Conservation (phyloP, 257 asterid species). For the Nyctanthes arbortristis region DNA sequence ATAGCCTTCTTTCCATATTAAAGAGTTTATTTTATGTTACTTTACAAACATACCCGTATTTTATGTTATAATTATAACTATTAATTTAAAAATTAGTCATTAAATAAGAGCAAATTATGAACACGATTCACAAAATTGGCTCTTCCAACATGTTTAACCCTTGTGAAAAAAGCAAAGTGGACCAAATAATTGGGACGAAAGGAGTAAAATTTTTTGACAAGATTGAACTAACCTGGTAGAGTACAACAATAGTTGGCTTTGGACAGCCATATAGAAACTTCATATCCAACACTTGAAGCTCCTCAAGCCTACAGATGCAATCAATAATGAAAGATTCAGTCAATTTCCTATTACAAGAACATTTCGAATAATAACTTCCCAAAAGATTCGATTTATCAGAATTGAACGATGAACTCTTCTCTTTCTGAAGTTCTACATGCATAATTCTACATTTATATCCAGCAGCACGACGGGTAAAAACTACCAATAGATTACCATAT, state of each 20-base stretch:
- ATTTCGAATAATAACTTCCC: background rate
- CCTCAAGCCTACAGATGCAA: constrained; percentile 76
- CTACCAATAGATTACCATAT: background rate
- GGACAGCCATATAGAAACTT: constrained; percentile 87
- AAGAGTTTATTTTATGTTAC: no score
- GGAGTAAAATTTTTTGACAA: background rate
- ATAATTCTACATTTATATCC: background rate
- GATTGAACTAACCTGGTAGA: constrained; percentile 66
- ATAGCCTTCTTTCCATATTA: no score
- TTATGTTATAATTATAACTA: no score
- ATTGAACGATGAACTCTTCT: background rate
- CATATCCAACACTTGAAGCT: constrained; percentile 94
- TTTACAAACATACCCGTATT: no score
- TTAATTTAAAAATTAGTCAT: no score
- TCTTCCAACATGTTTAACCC: no score
- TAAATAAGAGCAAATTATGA: no score
- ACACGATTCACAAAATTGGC: no score
- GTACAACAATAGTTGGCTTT: constrained; percentile 88
- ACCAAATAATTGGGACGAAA: no score
- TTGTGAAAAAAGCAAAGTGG: no score
- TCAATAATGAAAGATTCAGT: no score
- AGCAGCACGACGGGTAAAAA: background rate
- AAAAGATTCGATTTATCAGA: no score
- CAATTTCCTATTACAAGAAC: background rate
- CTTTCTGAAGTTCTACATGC: background rate